A percentile compares a stretch with the other conserved stretches of the same genome.
Evolutionary conservation across 257 asterid species (phyloP).

Genomic region (Nicotiana tomentosiformis): DNA sequence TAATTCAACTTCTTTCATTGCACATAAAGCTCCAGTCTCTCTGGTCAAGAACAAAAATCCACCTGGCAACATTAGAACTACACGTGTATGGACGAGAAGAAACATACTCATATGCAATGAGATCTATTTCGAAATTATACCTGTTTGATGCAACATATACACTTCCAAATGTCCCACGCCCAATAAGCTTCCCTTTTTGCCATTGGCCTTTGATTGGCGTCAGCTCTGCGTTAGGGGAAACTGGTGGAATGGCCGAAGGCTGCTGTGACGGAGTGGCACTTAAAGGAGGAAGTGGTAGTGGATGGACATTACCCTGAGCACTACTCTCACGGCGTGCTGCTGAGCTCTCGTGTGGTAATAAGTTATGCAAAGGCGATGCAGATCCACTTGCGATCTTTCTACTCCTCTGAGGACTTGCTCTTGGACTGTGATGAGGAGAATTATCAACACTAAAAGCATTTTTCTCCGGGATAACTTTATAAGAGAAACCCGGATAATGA

Average conservation of each 20-base stretch:
- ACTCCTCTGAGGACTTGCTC: slow-evolving; percentile 11
- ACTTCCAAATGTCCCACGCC: slow-evolving; percentile 89
- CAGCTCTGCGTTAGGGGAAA: slow-evolving; percentile 35
- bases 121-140: slow-evolving; percentile 23
- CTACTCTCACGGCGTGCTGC: slow-evolving; percentile 32
- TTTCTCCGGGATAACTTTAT: slow-evolving; percentile 29
- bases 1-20: slow-evolving; percentile 92
- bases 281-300: slow-evolving; percentile 82
- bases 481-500: slow-evolving; percentile 24
- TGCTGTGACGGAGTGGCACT: slow-evolving; percentile 33
- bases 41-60: slow-evolving; percentile 24
- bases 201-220: slow-evolving; percentile 54
- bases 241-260: slow-evolving; percentile 34
- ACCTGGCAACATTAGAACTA: background rate
- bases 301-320: slow-evolving; percentile 54
- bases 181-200: slow-evolving; percentile 89
- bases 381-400: slow-evolving; percentile 23
- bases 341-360: slow-evolving; percentile 14
- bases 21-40: slow-evolving; percentile 93
- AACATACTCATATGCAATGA: background rate
- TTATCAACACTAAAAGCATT: slow-evolving; percentile 31
- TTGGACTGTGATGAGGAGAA: slow-evolving; percentile 61
- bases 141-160: slow-evolving; percentile 89
- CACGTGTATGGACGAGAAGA: background rate
- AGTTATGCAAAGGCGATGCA: slow-evolving; percentile 28